phyloP scores from a whole-genome alignment of 441 rosid species.

The Isatis lusitanica region DNA sequence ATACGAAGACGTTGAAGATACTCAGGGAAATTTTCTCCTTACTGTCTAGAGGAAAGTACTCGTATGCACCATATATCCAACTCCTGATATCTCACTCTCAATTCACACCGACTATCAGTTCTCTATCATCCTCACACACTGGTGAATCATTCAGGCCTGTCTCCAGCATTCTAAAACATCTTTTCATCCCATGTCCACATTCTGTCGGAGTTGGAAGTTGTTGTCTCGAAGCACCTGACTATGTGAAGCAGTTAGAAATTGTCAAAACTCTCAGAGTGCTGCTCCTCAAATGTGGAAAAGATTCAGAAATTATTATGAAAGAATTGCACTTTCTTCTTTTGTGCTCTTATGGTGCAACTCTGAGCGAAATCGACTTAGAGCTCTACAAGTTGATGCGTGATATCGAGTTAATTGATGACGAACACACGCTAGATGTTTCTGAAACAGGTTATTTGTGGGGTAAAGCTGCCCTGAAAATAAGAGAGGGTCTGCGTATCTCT shows the following conservation, averaged over 20 bases:
- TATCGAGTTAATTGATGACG: conserved; percentile 54
- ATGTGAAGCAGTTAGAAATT: conserved; percentile 60
- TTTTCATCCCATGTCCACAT: conserved; percentile 39
- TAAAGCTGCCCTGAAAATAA: conserved; percentile 57
- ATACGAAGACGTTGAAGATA: conserved; percentile 56
- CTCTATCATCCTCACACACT: conserved; percentile 48
- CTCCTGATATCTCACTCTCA: conserved; percentile 87
- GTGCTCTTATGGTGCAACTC: conserved; percentile 89
- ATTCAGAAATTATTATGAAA: conserved; percentile 60
- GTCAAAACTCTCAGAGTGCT: conserved; percentile 69
- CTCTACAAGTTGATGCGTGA: conserved; percentile 63
- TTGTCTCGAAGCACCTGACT: conserved; percentile 39
- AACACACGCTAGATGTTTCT: conserved; percentile 41
- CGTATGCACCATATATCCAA: conserved; percentile 57
- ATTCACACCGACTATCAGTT: conserved; percentile 57
- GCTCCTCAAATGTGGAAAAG: conserved; percentile 53
- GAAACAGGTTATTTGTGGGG: conserved; percentile 83
- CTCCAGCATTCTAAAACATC: conserved; percentile 75
- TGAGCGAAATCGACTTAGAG: conserved; percentile 75
- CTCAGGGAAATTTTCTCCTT: conserved; percentile 50
- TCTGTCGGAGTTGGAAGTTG: conserved; percentile 31
- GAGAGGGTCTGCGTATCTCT: conserved; percentile 53
- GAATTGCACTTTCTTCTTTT: conserved; percentile 71
- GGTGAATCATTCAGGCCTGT: conserved; percentile 66
- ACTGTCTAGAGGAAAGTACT: conserved; percentile 60